phyloP scores from a whole-genome alignment of 2,329 filamentous ascomycete species.

The Volutella citrinella region DNA sequence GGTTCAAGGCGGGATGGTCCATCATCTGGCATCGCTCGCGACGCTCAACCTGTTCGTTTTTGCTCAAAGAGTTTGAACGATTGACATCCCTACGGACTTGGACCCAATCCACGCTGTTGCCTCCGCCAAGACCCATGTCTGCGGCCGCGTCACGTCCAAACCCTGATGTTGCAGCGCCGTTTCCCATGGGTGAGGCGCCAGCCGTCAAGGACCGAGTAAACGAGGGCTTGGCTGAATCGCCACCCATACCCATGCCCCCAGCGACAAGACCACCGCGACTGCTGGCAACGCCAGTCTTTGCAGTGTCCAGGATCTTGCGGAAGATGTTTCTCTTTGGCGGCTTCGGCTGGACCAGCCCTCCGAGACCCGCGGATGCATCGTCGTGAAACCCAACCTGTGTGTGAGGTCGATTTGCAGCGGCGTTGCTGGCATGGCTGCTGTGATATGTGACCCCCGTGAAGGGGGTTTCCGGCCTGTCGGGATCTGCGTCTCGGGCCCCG shows the following conservation, averaged over 20 bases:
- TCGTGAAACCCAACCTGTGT: constrained; percentile 66
- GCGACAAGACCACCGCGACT: constrained; percentile 80
- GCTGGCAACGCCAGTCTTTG: constrained; percentile 89
- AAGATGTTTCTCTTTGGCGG: constrained; percentile 86
- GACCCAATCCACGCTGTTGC: constrained; percentile 82
- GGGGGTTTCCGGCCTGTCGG: constrained; percentile 57
- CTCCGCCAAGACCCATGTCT: constrained; percentile 65
- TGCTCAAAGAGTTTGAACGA: constrained; percentile 87
- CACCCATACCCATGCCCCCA: constrained; percentile 37
- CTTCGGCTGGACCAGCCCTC: constrained; percentile 74
- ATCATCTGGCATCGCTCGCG: constrained; percentile 92
- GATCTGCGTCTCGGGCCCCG: constrained; percentile 55
- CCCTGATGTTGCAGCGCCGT: constrained; percentile 33
- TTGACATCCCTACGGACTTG: constrained; percentile 95
- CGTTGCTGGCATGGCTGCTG: constrained; percentile 72
- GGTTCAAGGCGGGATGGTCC: constrained; percentile 82
- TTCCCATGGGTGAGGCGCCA: constrained; percentile 43
- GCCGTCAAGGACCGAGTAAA: constrained; percentile 40
- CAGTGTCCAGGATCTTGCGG: constrained; percentile 90
- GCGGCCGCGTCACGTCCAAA: constrained; percentile 52
- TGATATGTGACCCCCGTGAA: constrained; percentile 86
- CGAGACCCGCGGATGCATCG: constrained; percentile 67
- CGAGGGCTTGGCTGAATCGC: constrained; percentile 40
- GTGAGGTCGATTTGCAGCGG: constrained; percentile 49
- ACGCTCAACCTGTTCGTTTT: constrained; percentile 80